phyloP scores from a whole-genome alignment of 768 basidiomycete genomes.

The Tricholoma matsutake region DNA sequence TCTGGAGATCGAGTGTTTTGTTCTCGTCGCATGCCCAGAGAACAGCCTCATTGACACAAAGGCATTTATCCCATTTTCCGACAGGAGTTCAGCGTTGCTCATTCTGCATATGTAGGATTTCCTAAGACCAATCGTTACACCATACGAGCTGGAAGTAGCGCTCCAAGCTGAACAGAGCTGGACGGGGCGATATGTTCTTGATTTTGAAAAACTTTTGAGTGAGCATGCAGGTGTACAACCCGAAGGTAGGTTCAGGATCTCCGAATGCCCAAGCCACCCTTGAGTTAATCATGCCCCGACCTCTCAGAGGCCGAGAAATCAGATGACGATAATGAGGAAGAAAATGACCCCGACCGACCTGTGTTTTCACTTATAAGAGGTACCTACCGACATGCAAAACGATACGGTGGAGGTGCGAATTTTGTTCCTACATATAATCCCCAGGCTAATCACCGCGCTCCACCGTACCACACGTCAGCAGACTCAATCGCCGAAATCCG shows the following conservation, averaged over 20 bases:
- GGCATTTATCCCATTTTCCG: slow-evolving; percentile 27
- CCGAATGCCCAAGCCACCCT: neutral
- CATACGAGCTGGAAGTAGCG: slow-evolving; percentile 85
- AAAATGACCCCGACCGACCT: slow-evolving; percentile 65
- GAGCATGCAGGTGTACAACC: slow-evolving; percentile 20
- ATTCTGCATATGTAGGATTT: slow-evolving; percentile 61
- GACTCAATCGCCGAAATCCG: neutral
- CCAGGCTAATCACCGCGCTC: neutral
- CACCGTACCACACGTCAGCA: neutral
- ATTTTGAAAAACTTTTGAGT: slow-evolving; percentile 62
- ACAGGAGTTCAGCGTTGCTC: neutral
- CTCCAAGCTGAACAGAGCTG: slow-evolving; percentile 66
- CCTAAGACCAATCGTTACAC: slow-evolving; percentile 86
- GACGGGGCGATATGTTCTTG: slow-evolving; percentile 77
- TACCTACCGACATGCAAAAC: slow-evolving; percentile 74
- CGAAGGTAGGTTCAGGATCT: neutral
- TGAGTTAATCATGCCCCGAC: neutral
- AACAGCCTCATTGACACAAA: slow-evolving; percentile 80
- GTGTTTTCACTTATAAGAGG: slow-evolving; percentile 87
- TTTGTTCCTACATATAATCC: neutral
- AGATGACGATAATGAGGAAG: slow-evolving; percentile 30
- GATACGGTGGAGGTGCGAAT: slow-evolving; percentile 46
- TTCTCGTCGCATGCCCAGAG: slow-evolving; percentile 92
- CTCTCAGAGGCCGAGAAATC: neutral
- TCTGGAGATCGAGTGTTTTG: slow-evolving; percentile 93